These are phyloP conservation scores for Cercospora nicotianae DNA, from an alignment of 2,329 filamentous ascomycete genomes.

Conservation along the genomic window DNA sequence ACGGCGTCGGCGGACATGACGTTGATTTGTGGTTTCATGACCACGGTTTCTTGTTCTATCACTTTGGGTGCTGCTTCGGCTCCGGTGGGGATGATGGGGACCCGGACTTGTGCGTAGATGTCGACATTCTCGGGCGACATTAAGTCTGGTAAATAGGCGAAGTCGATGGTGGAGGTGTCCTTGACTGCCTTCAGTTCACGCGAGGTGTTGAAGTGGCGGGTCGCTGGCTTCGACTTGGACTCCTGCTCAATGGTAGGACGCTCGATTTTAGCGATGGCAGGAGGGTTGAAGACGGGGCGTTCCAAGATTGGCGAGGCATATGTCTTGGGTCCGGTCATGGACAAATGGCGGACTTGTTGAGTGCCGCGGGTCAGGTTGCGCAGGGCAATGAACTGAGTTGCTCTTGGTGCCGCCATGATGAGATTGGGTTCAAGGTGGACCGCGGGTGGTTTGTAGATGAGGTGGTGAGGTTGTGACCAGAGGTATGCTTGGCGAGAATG, in stretches of 20 bases:
- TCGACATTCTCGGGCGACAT: slow-evolving; percentile 23
- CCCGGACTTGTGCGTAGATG: slow-evolving; percentile 30
- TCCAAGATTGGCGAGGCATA: slow-evolving; percentile 54
- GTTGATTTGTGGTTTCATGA: slow-evolving; percentile 60
- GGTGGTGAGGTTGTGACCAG: slow-evolving; percentile 6
- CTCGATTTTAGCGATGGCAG: slow-evolving; percentile 45
- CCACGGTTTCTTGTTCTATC: slow-evolving; percentile 34
- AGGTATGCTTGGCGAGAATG: not conserved
- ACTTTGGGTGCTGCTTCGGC: slow-evolving; percentile 20
- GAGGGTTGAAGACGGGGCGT: slow-evolving; percentile 52
- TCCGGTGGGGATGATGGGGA: slow-evolving; percentile 35
- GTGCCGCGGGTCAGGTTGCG: slow-evolving; percentile 41
- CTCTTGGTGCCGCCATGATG: slow-evolving; percentile 47
- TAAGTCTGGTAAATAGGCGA: slow-evolving; percentile 58
- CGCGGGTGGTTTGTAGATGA: not conserved
- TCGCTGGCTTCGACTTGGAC: slow-evolving; percentile 31
- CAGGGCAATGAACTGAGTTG: slow-evolving; percentile 46
- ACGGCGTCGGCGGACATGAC: slow-evolving; percentile 52
- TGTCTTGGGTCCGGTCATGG: slow-evolving; percentile 62
- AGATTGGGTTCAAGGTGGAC: not conserved
- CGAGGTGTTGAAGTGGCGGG: slow-evolving; percentile 63
- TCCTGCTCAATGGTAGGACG: slow-evolving; percentile 39
- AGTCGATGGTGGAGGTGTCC: slow-evolving; percentile 63
- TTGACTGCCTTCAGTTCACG: slow-evolving; percentile 57
- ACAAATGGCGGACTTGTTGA: slow-evolving; percentile 51